A percentile compares a stretch with the other conserved stretches of the same genome.
Evolutionary conservation across 805 yeast species (phyloP).

Genomic region (Metschnikowia anglica): DNA sequence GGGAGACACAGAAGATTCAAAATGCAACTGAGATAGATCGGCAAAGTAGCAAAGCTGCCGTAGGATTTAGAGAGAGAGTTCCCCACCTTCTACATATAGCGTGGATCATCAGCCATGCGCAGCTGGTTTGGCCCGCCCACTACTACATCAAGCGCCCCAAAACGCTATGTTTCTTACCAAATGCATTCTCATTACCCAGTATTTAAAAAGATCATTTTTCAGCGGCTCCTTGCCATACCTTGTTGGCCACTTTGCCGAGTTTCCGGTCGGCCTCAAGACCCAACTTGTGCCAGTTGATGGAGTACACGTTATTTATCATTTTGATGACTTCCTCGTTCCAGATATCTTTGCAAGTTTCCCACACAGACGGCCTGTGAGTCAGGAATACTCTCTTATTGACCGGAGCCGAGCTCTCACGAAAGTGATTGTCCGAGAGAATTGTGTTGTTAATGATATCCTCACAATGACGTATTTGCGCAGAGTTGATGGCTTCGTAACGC

Average conservation of each 20-base stretch:
- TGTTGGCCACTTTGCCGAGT: slow-evolving; percentile 30
- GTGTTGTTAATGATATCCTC: slow-evolving; percentile 51
- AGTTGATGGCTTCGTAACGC: slow-evolving; percentile 45
- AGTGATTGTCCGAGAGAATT: slow-evolving; percentile 49
- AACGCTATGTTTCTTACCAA: no score
- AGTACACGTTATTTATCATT: slow-evolving; percentile 62
- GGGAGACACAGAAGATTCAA: not conserved
- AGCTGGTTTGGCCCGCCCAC: no score
- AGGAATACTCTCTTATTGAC: slow-evolving; percentile 29
- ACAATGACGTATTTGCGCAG: slow-evolving; percentile 48
- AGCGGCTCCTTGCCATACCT: slow-evolving; percentile 17
- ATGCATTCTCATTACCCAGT: no score
- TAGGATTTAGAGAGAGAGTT: no score
- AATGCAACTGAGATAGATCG: not conserved
- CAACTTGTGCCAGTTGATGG: slow-evolving; percentile 48
- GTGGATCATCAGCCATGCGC: no score
- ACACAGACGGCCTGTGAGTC: slow-evolving; percentile 38
- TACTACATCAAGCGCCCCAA: no score
- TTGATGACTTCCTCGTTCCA: slow-evolving; percentile 75
- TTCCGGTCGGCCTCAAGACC: slow-evolving; percentile 37
- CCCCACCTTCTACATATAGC: no score
- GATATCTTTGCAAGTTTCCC: slow-evolving; percentile 68
- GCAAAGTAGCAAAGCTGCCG: no score
- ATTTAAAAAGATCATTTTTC: slow-evolving; percentile 11
- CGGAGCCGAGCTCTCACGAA: slow-evolving; percentile 44